Base-by-base conservation (phyloP, 768 basidiomycete genomes). In the Mycena capillaripes region DNA sequence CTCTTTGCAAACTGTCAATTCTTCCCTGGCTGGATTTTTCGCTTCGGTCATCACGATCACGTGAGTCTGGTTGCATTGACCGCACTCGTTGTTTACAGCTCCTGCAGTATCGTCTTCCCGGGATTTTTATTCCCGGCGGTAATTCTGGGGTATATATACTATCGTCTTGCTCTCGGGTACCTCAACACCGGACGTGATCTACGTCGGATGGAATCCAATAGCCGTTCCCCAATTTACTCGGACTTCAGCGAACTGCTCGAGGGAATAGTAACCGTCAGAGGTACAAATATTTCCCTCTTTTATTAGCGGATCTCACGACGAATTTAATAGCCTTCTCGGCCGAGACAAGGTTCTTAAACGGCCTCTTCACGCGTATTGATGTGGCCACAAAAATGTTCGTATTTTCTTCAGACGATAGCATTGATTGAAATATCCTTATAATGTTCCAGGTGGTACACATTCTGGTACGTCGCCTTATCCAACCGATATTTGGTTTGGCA, bases 211-310 rank as follows among this genome's bases (percentile, higher is more conserved):
- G 97, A 97, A 79, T 95, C 95, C 1, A 97, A 95, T 76, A 90
- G 93, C 1, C 87, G 95, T 16, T 94, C 93, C 0, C 94, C 95
- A 0, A 95, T 95, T 71, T 95, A 93, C 81, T 92, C 93, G 9
- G 93, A 92, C 66, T 96, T 95, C 73, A 89, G 90, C 16, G 95
- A 96, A 77, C 81, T 97, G 12, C 81, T 97, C 23, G 94, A 96
- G 61, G 96, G 96, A 27, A 94, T 97, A 53, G 94, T 96, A n/a
- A 96, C 96, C 7, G 94, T 97, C 48, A 89, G 97, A 67, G 97
- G 73, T 68, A 65, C 14, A 19, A 27, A 2, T 2, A 14, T 7
- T 46, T 29, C 17, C 25, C 16, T 1, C 58, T 12, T 40, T 23
- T 30, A 14, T 30, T 6, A 10, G 21, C 4, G 21, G 7, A 3